Base-by-base conservation (phyloP, 257 asterid genomes). In the Leonotis leonurus region DNA sequence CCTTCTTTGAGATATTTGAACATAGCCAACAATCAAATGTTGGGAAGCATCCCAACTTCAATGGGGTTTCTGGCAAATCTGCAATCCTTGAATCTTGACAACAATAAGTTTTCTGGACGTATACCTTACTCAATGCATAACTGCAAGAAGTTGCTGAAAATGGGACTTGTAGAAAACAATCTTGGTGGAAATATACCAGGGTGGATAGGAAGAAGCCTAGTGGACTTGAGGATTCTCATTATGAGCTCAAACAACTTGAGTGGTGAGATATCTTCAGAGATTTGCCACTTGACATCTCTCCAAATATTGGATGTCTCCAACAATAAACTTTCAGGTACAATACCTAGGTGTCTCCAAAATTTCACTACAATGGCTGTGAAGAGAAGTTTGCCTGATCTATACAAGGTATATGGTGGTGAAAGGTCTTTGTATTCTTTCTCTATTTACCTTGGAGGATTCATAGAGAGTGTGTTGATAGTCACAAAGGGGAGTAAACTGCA, bases 281-380 rank as follows among this genome's bases (percentile, higher is more conserved):
- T 75, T 21, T 79, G 77, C 43, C 35, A n/a, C n/a, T 60, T 80
- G 0, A 27, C 7, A 5, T 25, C 39, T 26, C 67, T 80, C 24
- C 82, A 75, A 46, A 51, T 80, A 21, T 69, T 80, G 69, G 80
- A 74, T 53, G 57, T 77, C 27, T 70, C 82, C 5, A 1, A 52
- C 64, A 73, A 73, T 50, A 45, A 51, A 2, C n/a, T 76, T 9
- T 49, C 40, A 13, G 78, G 83, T 35, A 30, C 1, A 3, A 68
- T 77, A 24, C 83, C 81, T 0, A 13, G 11, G 14, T 77, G 61
- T 51, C 18, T 24, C 48, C 13, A 44, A 30, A 71, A 67, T 30
- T 68, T 74, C 18, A 71, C 75, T 8, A 73, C 73, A 22, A 78
- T 78, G 80, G 37, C 60, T 21, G 56, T 36, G 12, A 56, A 45